These are phyloP conservation scores for Pleurotus platypus DNA, from an alignment of 768 basidiomycete genomes.

Conservation along the genomic window DNA sequence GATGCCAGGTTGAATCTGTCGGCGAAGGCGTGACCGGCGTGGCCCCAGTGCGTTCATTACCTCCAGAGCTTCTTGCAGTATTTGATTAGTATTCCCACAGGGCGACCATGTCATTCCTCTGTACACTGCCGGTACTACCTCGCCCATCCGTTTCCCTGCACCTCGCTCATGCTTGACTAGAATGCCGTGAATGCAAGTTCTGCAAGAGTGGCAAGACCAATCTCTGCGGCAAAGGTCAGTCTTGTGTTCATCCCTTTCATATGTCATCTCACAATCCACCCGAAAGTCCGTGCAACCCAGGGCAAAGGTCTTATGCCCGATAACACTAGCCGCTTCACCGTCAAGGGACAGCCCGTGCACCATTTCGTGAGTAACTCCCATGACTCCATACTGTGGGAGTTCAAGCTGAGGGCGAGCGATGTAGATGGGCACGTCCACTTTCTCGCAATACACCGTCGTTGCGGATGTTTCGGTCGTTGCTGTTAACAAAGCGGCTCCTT, in stretches of 20 bases:
- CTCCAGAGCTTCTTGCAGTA: not conserved
- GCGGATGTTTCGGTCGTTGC: constrained; percentile 96
- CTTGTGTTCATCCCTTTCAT: not conserved
- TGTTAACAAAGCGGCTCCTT: constrained; percentile 78
- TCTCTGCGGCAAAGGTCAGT: constrained; percentile 86
- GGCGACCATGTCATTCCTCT: constrained; percentile 98
- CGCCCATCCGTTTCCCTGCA: not conserved
- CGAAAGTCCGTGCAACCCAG: constrained; percentile 83
- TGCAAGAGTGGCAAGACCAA: constrained; percentile 99
- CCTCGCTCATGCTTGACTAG: constrained; percentile 29
- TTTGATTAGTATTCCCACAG: not conserved
- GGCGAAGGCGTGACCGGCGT: constrained; percentile 89
- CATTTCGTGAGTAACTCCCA: constrained; percentile 72
- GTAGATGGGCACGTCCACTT: constrained; percentile 98
- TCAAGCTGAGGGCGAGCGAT: not conserved
- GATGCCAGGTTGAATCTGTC: constrained; percentile 84
- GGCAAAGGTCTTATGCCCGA: constrained; percentile 97
- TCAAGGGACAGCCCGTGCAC: constrained; percentile 80
- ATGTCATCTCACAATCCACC: constrained; percentile 4
- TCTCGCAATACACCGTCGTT: constrained; percentile 99
- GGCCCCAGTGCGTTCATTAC: constrained; percentile 22
- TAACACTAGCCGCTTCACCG: constrained; percentile 80
- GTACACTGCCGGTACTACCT: constrained; percentile 79
- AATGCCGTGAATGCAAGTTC: constrained; percentile 97
- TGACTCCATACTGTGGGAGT: not conserved